Base-by-base conservation (phyloP, 768 basidiomycete genomes). In the Strobilomyces echinocephalus region DNA sequence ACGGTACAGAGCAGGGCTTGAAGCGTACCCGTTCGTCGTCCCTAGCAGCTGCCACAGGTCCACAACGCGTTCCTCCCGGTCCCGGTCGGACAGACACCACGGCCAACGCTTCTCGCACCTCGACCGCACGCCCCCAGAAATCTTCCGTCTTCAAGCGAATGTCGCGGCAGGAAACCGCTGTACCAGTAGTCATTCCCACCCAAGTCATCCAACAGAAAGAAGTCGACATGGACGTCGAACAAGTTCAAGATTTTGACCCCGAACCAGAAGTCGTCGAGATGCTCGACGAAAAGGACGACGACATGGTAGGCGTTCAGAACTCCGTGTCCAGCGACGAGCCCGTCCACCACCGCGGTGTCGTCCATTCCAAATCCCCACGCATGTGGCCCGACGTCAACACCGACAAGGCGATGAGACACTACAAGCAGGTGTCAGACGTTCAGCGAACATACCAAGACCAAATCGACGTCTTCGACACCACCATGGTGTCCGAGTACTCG, bases 401-500 rank as follows among this genome's bases (percentile, higher is more conserved):
- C 4, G 81, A 81, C 39, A 81, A 76, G 54, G 81, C 79, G 9
- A 65, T 76, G 52, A 75, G 74, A 59, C 85, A 84, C 62, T 71
- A 79, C 67, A 76, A 73, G 50, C 78, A 90, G 65, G 73, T 98
- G 28, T 75, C 83, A 18, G 76, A 78, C 26, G 75, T 99, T 54
- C 83, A 84, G 49, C 68, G 68, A 45, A 71, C 69, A 35, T 86
- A 83, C 68, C 80, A 87, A 36, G 85, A 85, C 52, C 87, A 95
- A 56, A 71, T 82, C 39, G 88, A 91, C 48, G 74, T 81, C 35
- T 78, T 84, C 69, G 76, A 83, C 49, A 87, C 88, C 40, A 90
- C 91, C 1, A 95, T 99, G 95, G 95, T 97, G 39, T 92, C 95
- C 16, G 97, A 99, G 70, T 99, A 99, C 66, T 80, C 93, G n/a